These are phyloP conservation scores for Penicillium polonicum DNA, from an alignment of 2,329 filamentous ascomycete species.

Conservation along the genomic window DNA sequence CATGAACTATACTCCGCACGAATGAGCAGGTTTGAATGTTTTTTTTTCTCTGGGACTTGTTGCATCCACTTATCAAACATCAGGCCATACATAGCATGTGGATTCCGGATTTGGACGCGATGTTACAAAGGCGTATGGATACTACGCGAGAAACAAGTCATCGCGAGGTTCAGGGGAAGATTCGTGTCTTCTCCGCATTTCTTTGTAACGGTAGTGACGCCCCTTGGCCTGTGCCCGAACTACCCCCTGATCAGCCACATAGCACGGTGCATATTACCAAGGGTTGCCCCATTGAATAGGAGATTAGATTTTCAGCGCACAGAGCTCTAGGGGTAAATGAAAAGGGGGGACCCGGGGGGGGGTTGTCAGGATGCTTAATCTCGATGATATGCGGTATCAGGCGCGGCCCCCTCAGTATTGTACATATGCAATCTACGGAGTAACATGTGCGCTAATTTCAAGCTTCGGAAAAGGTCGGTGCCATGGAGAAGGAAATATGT, in stretches of 20 bases:
- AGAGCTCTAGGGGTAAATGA: not conserved
- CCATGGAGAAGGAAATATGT: not conserved
- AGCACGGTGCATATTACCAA: not conserved
- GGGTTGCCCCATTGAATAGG: not conserved
- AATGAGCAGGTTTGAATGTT: not conserved
- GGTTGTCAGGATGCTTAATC: not conserved
- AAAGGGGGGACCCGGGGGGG: not conserved
- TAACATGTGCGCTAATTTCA: not conserved
- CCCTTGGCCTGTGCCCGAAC: not conserved
- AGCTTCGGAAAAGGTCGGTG: not conserved
- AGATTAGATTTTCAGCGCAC: not conserved
- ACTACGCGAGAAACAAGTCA: not conserved
- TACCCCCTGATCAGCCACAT: conserved; percentile 4
- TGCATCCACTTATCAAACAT: not conserved
- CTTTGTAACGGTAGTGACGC: not conserved
- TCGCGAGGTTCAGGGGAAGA: not conserved
- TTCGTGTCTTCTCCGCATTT: conserved; percentile 2
- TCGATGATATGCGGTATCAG: not conserved
- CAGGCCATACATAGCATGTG: conserved; percentile 7
- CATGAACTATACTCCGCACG: conserved; percentile 1
- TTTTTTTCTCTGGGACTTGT: not conserved
- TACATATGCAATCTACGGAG: not conserved
- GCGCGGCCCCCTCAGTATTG: not conserved
- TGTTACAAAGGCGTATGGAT: not conserved
- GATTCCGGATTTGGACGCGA: conserved; percentile 1